Conservation (phyloP, 2,329 filamentous ascomycete genomes). For the Pseudogymnoascus sp. region DNA sequence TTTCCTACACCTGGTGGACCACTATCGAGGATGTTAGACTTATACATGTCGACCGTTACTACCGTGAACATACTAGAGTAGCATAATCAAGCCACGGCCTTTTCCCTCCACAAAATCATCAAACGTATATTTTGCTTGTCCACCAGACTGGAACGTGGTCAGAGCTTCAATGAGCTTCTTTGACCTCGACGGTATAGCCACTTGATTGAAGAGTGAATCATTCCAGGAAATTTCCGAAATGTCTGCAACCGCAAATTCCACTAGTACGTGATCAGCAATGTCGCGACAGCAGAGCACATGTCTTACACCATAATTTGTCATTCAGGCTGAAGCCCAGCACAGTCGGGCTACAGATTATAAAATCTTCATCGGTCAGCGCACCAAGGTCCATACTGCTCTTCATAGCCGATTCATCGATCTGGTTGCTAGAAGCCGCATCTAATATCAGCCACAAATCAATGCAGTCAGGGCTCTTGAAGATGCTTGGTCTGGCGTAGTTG, state of each 20-base stretch:
- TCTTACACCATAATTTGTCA: conserved; percentile 1
- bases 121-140: neutral
- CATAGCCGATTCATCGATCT: neutral
- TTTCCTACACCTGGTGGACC: conserved; percentile 6
- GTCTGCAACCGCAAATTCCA: conserved; percentile 8
- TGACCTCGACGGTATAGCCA: neutral
- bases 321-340: conserved; percentile 1
- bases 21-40: neutral
- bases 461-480: neutral
- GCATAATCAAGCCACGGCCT: conserved; percentile 7
- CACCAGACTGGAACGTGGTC: neutral
- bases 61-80: conserved; percentile 2
- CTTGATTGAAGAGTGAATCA: neutral
- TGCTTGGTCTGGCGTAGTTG: conserved; percentile 19
- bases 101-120: conserved; percentile 9
- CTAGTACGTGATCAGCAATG: neutral
- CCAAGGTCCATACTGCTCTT: neutral
- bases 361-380: neutral
- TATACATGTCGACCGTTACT: neutral
- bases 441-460: neutral
- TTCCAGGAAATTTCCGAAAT: neutral
- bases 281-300: neutral
- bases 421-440: neutral
- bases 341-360: conserved; percentile 7
- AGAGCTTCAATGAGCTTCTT: conserved; percentile 9